Conservation (phyloP, 129 eudicot genomes). For the Tagetes patula region DNA sequence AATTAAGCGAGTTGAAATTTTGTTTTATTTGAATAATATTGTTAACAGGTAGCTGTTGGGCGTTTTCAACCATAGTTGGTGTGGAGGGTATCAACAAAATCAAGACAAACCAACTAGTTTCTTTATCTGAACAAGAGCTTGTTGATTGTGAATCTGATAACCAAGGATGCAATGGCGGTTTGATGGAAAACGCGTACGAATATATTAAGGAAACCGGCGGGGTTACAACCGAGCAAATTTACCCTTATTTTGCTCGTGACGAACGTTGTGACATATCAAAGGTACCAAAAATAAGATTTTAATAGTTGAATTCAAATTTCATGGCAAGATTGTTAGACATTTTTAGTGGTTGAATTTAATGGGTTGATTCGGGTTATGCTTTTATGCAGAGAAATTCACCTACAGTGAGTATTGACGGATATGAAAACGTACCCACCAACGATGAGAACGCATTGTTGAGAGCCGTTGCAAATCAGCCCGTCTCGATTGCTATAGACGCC, state of each 20-base stretch:
- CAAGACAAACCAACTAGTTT: constrained; percentile 57
- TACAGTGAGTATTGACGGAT: constrained; percentile 69
- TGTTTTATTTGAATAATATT: not conserved
- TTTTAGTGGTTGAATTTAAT: not conserved
- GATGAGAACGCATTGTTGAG: constrained; percentile 72
- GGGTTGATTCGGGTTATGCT: not conserved
- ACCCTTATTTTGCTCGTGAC: constrained; percentile 65
- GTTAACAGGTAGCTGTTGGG: constrained; percentile 84
- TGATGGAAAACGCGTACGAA: constrained; percentile 74
- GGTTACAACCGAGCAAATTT: constrained; percentile 55
- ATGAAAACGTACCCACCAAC: constrained; percentile 68
- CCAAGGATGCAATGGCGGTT: constrained; percentile 78
- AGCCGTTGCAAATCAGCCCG: constrained; percentile 83
- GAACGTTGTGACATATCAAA: constrained; percentile 56
- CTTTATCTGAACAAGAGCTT: constrained; percentile 87
- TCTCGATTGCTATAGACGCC: constrained; percentile 84
- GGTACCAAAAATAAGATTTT: constrained; percentile 34
- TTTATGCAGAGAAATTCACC: constrained; percentile 61
- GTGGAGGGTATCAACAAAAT: constrained; percentile 89
- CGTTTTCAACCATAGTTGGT: constrained; percentile 85
- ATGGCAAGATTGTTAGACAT: not conserved
- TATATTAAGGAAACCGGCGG: constrained; percentile 70
- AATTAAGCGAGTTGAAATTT: not conserved
- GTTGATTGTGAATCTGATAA: constrained; percentile 72
- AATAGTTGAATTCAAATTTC: not conserved